Evolutionary conservation across 495 filamentous ascomycete species (phyloP).

Genomic region (Talaromyces nanjingensis): DNA sequence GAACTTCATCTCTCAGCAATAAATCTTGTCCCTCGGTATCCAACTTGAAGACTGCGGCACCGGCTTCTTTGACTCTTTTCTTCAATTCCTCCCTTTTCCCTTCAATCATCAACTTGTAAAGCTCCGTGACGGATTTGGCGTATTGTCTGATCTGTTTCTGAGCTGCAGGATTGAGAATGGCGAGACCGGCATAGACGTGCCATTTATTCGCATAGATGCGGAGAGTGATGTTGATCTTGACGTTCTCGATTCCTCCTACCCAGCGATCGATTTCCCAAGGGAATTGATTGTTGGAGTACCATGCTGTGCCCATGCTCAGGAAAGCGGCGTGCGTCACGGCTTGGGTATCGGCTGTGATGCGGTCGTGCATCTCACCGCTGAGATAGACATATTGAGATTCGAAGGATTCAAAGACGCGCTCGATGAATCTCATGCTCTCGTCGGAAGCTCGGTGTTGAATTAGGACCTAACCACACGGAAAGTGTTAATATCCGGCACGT

Average conservation of each 20-base stretch:
- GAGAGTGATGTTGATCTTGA: conserved; percentile 96
- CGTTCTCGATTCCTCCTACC: conserved; percentile 95
- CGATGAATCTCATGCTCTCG: conserved; percentile 67
- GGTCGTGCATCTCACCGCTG: conserved; percentile 80
- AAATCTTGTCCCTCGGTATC: conserved; percentile 52
- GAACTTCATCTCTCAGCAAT: conserved; percentile 71
- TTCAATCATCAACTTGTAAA: conserved; percentile 93
- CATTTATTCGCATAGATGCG: conserved; percentile 98
- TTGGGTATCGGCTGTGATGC: conserved; percentile 96
- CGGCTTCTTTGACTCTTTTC: conserved; percentile 67
- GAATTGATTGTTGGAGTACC: conserved; percentile 87
- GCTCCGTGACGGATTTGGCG: conserved; percentile 81
- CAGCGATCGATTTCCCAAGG: conserved; percentile 94
- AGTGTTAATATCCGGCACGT: neutral
- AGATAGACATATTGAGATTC: conserved; percentile 77
- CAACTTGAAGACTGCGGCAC: conserved; percentile 68
- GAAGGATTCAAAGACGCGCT: conserved; percentile 73
- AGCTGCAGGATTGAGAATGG: conserved; percentile 90
- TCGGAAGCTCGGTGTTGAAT: conserved; percentile 88
- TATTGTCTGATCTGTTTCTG: conserved; percentile 91
- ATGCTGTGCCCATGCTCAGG: conserved; percentile 93
- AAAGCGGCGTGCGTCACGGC: conserved; percentile 97
- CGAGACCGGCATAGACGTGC: conserved; percentile 97
- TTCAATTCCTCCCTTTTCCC: conserved; percentile 76
- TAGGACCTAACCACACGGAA: conserved; percentile 48